These are phyloP conservation scores for Cryptosporidium felis DNA, from an alignment of 169 alveolate genomes.

Conservation along the genomic window DNA sequence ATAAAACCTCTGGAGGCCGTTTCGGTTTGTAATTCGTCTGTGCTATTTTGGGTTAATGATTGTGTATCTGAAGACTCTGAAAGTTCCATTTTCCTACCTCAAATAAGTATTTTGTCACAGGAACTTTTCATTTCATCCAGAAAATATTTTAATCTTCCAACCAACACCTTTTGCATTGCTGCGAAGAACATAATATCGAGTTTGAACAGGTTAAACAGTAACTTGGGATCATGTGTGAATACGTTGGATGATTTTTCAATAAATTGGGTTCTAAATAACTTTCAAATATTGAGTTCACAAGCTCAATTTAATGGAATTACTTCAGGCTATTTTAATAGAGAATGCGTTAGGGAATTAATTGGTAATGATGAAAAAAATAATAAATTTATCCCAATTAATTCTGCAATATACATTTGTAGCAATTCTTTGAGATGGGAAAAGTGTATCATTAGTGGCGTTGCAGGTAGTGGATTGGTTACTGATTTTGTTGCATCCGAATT, in stretches of 20 bases:
- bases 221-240: not conserved
- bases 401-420: constrained; percentile 52
- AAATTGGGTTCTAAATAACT: constrained; percentile 27
- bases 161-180: constrained; percentile 21
- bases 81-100: not conserved
- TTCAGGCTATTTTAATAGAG: constrained; percentile 60
- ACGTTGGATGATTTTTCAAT: constrained; percentile 20
- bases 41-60: constrained; percentile 27
- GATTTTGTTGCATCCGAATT: constrained; percentile 64
- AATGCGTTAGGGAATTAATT: constrained; percentile 42
- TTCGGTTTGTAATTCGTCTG: constrained; percentile 26
- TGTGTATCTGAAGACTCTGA: constrained; percentile 12
- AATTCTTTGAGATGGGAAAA: constrained; percentile 55
- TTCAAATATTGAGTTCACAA: not conserved
- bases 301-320: constrained; percentile 25
- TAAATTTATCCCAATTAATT: constrained; percentile 23
- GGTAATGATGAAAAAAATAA: constrained; percentile 9
- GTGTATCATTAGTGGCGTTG: not conserved
- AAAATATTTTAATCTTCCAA: constrained; percentile 21
- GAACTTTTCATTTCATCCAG: constrained; percentile 31
- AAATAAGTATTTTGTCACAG: constrained; percentile 56
- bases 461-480: not conserved
- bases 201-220: not conserved
- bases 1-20: constrained; percentile 54
- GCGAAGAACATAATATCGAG: constrained; percentile 12